Percentiles rank a stretch among this genome's conserved stretches.
phyloP scores from a whole-genome alignment of 2,329 filamentous ascomycete genomes.

The Penicillium sp. region DNA sequence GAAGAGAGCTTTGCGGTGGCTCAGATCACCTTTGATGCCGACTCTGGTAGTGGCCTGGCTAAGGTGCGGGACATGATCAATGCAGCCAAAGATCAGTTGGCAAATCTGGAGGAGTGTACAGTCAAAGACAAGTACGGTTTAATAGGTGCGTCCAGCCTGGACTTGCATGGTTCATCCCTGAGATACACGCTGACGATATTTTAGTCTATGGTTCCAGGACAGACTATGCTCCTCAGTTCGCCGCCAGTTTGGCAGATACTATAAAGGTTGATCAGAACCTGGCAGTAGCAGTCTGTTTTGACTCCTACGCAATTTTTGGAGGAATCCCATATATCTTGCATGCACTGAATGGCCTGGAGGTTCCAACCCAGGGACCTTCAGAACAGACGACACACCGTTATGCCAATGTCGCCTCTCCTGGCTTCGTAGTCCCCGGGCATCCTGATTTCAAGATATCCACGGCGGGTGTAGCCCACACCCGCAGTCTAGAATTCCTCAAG shows the following conservation, averaged over 20 bases:
- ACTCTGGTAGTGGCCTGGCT: constrained; percentile 2
- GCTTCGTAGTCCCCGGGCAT: constrained; percentile 50
- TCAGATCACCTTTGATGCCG: constrained; percentile 40
- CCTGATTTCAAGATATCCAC: constrained; percentile 49
- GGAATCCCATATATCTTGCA: constrained; percentile 16
- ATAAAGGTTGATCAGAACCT: constrained; percentile 2
- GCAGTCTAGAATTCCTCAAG: constrained; percentile 62
- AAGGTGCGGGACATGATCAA: constrained; percentile 16
- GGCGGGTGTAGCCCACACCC: constrained; percentile 61
- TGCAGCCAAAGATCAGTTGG: constrained; percentile 13
- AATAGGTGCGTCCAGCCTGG: constrained; percentile 14
- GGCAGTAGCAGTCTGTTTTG: constrained; percentile 18
- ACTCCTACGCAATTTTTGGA: constrained; percentile 11
- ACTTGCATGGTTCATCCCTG: neutral
- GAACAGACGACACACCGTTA: constrained; percentile 33
- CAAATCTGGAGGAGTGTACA: constrained; percentile 24
- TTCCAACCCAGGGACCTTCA: neutral
- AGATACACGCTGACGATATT: neutral
- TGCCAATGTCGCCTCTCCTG: constrained; percentile 39
- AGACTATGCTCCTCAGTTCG: constrained; percentile 21
- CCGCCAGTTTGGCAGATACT: constrained; percentile 4
- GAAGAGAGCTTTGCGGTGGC: constrained; percentile 64
- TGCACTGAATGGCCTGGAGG: constrained; percentile 1
- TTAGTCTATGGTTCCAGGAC: constrained; percentile 25
- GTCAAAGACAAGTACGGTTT: constrained; percentile 17